Evolutionary conservation across 2,329 filamentous ascomycete genomes (phyloP).

Genomic region (Didymella keratinophila): DNA sequence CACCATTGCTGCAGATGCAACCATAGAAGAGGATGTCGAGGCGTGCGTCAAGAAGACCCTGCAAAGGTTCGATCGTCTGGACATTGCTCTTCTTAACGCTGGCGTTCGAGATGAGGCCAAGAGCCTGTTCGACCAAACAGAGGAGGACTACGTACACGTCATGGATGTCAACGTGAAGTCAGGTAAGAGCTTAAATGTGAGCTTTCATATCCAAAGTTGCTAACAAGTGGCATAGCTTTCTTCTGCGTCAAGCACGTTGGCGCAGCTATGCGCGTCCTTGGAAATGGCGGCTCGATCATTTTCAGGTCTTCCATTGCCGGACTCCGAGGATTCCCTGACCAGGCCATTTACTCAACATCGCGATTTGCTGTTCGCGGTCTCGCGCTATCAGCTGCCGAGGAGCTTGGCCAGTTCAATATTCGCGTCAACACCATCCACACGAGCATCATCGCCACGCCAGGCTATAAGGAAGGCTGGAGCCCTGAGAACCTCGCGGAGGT

Average conservation of each 20-base stretch:
- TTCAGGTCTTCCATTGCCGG: slow-evolving; percentile 52
- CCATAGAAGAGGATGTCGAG: slow-evolving; percentile 76
- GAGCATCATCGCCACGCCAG: slow-evolving; percentile 49
- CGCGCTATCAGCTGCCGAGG: slow-evolving; percentile 50
- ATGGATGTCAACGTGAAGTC: slow-evolving; percentile 52
- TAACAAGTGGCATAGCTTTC: slow-evolving; percentile 39
- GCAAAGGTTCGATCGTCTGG: slow-evolving; percentile 39
- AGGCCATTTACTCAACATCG: slow-evolving; percentile 48
- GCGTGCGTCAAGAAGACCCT: slow-evolving; percentile 68
- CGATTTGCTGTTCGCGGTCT: slow-evolving; percentile 52
- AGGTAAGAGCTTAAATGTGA: slow-evolving; percentile 31
- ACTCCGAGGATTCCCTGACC: slow-evolving; percentile 49
- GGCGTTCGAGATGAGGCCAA: slow-evolving; percentile 38
- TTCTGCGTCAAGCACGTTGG: slow-evolving; percentile 50
- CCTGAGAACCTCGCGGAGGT: slow-evolving; percentile 46
- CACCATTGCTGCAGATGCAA: slow-evolving; percentile 47
- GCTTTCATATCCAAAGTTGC: neutral
- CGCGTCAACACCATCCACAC: slow-evolving; percentile 54
- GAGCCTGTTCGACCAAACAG: slow-evolving; percentile 48
- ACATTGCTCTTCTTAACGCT: slow-evolving; percentile 41
- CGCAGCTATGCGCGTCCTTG: slow-evolving; percentile 43
- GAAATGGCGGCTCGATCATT: slow-evolving; percentile 50
- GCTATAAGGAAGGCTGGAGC: slow-evolving; percentile 48
- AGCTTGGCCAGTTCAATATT: slow-evolving; percentile 50
- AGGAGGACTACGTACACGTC: slow-evolving; percentile 48